Evolutionary conservation across 257 asterid genomes (phyloP), one percentile per base, ranked within the genome.

Genomic region (Scutellaria baicalensis): DNA sequence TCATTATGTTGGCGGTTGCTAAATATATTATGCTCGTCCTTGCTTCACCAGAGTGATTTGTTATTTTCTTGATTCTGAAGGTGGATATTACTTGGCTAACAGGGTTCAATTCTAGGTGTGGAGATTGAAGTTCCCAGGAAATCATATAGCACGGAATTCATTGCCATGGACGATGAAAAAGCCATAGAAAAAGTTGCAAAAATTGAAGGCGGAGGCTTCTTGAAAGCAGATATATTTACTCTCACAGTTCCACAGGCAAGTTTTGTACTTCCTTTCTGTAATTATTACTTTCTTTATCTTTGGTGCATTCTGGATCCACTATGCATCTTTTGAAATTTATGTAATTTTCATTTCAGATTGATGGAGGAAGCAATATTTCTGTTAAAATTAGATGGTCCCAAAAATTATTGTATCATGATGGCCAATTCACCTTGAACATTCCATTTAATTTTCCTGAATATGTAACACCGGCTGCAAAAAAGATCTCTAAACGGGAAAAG

Each of bases 101-200:
- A 94, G 99, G 99, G 97, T 94, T 94, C 99, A 83, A 75, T 94
- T 89, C 97, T 94, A 89, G 97, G 99, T 89, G 90, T 91, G 66
- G 97, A 91, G 82, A 86, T 89, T 79, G 96, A 88, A 75, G 75
- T 84, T 33, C 97, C 94, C 23, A 80, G 88, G 80, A 84, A 77
- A 80, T 80, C 88, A 8, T 94, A 86, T 72, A 47, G 66, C 38
- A 91, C 92, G 10, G 80, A 91, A 74, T 64, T 87, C 23, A 75
- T 59, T 67, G 77, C 69, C 36, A 1, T 55, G 72, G 93, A 84
- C 48, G 77, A 78, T 36, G 77, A 55, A 55, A 77, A 50, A 31
- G 88, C 56, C 56, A 1, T 49, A 10, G 80, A 74, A 33, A 86
- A 85, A 77, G 70, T 70, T 14, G 77, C 66, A 21, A 86, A 71